phyloP scores from a whole-genome alignment of 2,329 filamentous ascomycete species.

The Ophiostoma montium region DNA sequence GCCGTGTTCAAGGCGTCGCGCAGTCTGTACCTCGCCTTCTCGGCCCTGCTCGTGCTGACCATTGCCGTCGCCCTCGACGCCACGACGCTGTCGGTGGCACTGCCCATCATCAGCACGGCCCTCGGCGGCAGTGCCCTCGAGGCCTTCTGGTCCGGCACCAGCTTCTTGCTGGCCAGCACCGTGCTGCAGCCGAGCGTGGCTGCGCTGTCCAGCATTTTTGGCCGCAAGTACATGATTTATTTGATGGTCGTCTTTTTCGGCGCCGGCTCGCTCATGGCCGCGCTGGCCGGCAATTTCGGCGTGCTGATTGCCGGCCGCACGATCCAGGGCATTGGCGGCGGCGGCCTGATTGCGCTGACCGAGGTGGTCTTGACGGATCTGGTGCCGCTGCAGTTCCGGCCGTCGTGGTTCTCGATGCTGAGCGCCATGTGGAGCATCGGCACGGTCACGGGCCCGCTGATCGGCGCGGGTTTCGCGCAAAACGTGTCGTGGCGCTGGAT shows the following conservation, averaged over 20 bases:
- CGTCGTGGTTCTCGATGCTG: slow-evolving; percentile 15
- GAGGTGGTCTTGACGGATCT: slow-evolving; percentile 23
- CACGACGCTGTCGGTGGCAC: slow-evolving; percentile 48
- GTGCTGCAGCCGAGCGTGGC: slow-evolving; percentile 37
- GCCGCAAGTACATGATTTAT: slow-evolving; percentile 15
- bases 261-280: slow-evolving; percentile 19
- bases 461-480: slow-evolving; percentile 16
- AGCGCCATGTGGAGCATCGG: slow-evolving; percentile 14
- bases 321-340: slow-evolving; percentile 24
- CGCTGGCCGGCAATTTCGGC: slow-evolving; percentile 17
- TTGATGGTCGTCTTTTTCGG: slow-evolving; percentile 9
- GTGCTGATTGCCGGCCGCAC: slow-evolving; percentile 22
- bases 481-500: slow-evolving; percentile 20
- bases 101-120: slow-evolving; percentile 35
- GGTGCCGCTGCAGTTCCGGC: slow-evolving; percentile 16
- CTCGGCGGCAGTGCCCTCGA: slow-evolving; percentile 40
- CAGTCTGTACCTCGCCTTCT: slow-evolving; percentile 33
- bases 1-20: slow-evolving; percentile 20
- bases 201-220: slow-evolving; percentile 13
- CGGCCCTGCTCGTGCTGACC: slow-evolving; percentile 37
- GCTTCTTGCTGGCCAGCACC: slow-evolving; percentile 52
- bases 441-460: slow-evolving; percentile 14
- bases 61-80: slow-evolving; percentile 52
- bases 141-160: slow-evolving; percentile 59
- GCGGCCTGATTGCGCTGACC: slow-evolving; percentile 21